Evolutionary conservation across 2,329 filamentous ascomycete genomes (phyloP).

Genomic region (Fusarium luffae): DNA sequence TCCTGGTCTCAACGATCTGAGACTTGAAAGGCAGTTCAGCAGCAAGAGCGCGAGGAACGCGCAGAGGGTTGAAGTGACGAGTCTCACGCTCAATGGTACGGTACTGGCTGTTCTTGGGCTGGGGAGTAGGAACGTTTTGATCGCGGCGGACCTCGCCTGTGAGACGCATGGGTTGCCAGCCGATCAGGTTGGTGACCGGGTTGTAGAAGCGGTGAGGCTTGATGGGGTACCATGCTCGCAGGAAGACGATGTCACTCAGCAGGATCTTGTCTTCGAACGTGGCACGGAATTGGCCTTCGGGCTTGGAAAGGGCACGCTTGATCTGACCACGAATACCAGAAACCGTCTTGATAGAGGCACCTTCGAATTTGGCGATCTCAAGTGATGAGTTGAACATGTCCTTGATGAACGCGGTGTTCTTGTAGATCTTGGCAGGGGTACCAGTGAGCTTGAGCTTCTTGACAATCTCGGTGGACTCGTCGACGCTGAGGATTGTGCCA

Average conservation of each 20-base stretch:
- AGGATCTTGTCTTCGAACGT: constrained; percentile 99
- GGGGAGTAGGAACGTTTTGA: constrained; percentile 78
- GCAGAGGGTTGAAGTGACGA: constrained; percentile 82
- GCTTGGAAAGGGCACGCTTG: constrained; percentile 92
- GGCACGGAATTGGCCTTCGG: constrained; percentile 94
- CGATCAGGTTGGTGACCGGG: constrained; percentile 90
- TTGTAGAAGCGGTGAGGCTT: constrained; percentile 98
- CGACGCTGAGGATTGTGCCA: constrained; percentile 91
- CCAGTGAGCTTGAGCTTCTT: constrained; percentile 99
- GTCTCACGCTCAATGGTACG: constrained; percentile 72
- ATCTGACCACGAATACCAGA: constrained; percentile 96
- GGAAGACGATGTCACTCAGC: constrained; percentile 95
- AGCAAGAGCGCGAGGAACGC: constrained; percentile 82
- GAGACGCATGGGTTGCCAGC: constrained; percentile 93
- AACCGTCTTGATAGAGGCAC: constrained; percentile 93
- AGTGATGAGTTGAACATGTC: constrained; percentile 96
- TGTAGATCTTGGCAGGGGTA: constrained; percentile 96
- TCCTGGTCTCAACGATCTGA: constrained; percentile 84
- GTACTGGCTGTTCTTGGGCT: constrained; percentile 87
- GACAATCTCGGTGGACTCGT: constrained; percentile 96
- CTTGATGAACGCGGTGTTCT: constrained; percentile 98
- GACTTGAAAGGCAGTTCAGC: constrained; percentile 91
- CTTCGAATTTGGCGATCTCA: constrained; percentile 98
- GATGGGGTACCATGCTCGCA: constrained; percentile 96
- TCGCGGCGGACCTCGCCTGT: constrained; percentile 90